A percentile compares a stretch with the other conserved stretches of the same genome.
Conservation (phyloP, 1,284 basidiomycete species). For the Puccinia horiana region DNA sequence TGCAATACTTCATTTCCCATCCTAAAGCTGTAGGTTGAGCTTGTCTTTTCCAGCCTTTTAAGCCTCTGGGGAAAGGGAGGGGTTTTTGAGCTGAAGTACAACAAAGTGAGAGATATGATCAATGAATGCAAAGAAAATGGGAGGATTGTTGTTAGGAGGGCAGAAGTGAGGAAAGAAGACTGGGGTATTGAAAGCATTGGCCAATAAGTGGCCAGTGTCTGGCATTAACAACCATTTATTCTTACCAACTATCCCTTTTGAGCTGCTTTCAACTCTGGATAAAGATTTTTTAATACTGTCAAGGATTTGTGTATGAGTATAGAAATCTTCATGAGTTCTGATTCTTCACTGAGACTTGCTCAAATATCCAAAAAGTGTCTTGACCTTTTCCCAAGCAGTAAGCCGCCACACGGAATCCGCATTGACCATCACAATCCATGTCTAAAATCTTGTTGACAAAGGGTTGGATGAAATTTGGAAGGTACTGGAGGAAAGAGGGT, state of each 20-base stretch:
- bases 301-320: neutral
- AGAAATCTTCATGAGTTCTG: neutral
- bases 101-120: neutral
- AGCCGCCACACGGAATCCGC: neutral
- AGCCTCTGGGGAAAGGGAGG: neutral
- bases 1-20: neutral
- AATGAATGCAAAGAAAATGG: conserved; percentile 6
- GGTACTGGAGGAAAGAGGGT: neutral
- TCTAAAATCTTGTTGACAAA: neutral
- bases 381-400: neutral
- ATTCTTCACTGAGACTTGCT: neutral
- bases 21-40: neutral
- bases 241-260: neutral
- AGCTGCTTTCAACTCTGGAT: neutral
- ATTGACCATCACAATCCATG: neutral
- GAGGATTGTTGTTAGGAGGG: neutral
- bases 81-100: neutral
- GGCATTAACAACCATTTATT: neutral
- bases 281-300: neutral
- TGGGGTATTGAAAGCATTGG: neutral
- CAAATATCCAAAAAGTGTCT: neutral
- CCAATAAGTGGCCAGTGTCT: neutral
- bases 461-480: neutral
- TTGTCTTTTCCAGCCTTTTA: neutral
- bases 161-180: conserved; percentile 2